Base-by-base conservation (phyloP, 2,329 filamentous ascomycete genomes). In the Penicillium nordicum region DNA sequence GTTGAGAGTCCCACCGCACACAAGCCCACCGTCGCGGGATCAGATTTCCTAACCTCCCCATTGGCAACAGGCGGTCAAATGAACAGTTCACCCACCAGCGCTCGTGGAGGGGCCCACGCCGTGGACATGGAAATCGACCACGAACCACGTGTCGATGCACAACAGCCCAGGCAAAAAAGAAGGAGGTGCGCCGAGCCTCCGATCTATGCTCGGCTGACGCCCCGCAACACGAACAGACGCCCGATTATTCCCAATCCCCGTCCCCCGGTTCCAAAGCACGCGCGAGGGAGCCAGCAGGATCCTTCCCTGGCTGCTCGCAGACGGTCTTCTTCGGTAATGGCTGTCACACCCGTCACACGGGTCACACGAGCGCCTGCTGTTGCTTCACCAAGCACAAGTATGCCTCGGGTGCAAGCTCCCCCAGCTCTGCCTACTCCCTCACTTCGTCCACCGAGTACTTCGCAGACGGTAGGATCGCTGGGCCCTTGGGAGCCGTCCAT, bases 401-500 rank as follows among this genome's bases (percentile, higher is more conserved):
- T 67, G 8, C 69, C 69, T 8, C 46, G 63, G 38, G 43, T 58
- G 7, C 57, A 55, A 29, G 57, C 63, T 38, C 36, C 59, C 11
- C 40, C 60, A 25, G 57, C 62, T 27, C 45, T 57, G 14, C 42
- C 59, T 4, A 56, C 63, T 38, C 38, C 45, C 30, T 21, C 27
- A 38, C 21, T 36, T 23, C 52, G 60, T 11, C 36, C 59, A 14
- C 37, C 48, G 10, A 55, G 45, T 34, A 38, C 37, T 5, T 36
- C 54, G n/a, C 54, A 46, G 41, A 8, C 60, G 21, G n/a, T 57
- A 21, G 68, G 72, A 14, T 67, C 68, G 46, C 57, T 76, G 29
- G 74, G 74, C 9, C 71, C 67, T 6, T 82, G 78, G 73, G 80
- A 83, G 58, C 79, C 80, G 7, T 81, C 86, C 34, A 87, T 96